Evolutionary conservation across 1,284 basidiomycete species (phyloP), one percentile per base, ranked within the genome.

Genomic region (Microbotryum silenes-acaulis): DNA sequence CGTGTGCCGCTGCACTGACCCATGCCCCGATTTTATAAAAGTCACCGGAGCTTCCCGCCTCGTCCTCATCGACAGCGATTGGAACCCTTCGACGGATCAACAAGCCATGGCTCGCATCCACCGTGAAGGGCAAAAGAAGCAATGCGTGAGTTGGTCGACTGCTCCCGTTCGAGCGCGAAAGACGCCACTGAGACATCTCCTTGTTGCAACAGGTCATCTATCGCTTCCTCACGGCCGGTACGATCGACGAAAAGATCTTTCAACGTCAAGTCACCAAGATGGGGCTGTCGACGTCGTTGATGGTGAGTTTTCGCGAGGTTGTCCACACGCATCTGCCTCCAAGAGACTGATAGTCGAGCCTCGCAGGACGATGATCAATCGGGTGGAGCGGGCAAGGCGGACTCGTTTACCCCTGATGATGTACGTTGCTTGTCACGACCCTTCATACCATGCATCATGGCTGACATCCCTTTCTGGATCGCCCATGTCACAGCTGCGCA

Each of bases 181-280:
- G 23, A 25, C 31, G 31, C 2, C 25, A 10, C n/a, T 29, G 45
- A 49, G 12, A 59, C 37, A 6, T 5, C 37, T 18, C 4, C 10
- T 8, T 31, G 29, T 18, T 8, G 6, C 31, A 20, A 33, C 47
- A 60, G 1, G 93, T 85, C 75, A 96, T 98, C 60, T 99, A 99
- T 75, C 84, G 96, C 31, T 83, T 73, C 49, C 54, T 72, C 44
- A 70, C 70, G 0, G 72, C 76, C 23, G 77, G 77, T 44, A 77
- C 78, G 1, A 78, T 79, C 57, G 78, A 79, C 59, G 78, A 79
- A 65, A 79, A 71, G 51, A 67, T 66, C 23, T 65, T 56, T 54
- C 73, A 97, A 76, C 82, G 96, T 54, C 94, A 97, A 76, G 84
- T 97, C 29, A 97, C 90, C n/a, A 98, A 98, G 76, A 82, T 91